Percentiles rank a stretch among this genome's conserved stretches.
These are phyloP conservation scores for Castanea mollissima DNA, from an alignment of 306 rosid species.

Conservation along the genomic window DNA sequence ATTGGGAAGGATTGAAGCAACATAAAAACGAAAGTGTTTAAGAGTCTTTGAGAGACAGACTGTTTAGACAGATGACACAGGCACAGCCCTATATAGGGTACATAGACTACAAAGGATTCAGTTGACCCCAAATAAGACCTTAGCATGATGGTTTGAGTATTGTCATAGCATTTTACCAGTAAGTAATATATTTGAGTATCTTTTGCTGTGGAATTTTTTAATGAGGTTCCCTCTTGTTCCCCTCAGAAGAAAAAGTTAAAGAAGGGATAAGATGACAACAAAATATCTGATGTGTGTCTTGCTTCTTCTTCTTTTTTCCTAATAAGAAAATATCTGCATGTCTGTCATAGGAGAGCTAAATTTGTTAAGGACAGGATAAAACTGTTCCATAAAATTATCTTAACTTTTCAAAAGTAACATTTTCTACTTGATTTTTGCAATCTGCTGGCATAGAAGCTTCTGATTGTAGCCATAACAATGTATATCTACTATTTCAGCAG, in stretches of 20 bases:
- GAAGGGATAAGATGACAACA: no score
- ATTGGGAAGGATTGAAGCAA: neutral
- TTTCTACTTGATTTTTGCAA: neutral
- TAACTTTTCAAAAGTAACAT: neutral
- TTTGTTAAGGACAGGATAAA: neutral
- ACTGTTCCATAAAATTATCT: neutral
- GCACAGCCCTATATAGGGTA: neutral
- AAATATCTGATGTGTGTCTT: no score
- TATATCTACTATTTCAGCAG: neutral
- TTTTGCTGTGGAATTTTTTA: no score
- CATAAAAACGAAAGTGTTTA: neutral
- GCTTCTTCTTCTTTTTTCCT: no score
- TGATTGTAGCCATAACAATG: neutral
- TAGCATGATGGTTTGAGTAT: neutral
- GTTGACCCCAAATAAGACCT: neutral
- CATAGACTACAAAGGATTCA: neutral
- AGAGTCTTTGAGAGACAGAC: neutral
- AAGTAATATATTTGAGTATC: no score
- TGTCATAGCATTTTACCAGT: neutral
- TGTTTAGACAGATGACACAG: neutral
- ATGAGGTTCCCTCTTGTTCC: no score
- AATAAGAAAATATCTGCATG: no score
- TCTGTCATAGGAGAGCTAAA: no score
- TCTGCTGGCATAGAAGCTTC: neutral
- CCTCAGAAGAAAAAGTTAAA: neutral